Base-by-base conservation (phyloP, 2,329 filamentous ascomycete genomes). In the Magnaporthales sp. region DNA sequence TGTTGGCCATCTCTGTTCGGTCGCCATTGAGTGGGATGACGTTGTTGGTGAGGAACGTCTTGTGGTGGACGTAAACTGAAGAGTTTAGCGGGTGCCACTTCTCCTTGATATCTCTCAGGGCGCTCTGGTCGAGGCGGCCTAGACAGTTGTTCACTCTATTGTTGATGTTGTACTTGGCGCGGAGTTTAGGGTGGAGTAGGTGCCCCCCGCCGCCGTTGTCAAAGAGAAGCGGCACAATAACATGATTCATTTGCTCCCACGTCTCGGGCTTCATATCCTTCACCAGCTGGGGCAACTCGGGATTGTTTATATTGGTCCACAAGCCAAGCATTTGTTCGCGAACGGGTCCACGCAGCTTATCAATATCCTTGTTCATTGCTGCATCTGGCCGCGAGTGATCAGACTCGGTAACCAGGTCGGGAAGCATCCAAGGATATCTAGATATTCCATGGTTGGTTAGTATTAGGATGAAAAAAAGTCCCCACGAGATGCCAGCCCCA, bases 1-100 rank as follows among this genome's bases (percentile, higher is more conserved):
- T 73, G 68, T 78, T 73, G 4, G 74, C 75, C 76, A 78, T 78
- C 67, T 78, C 76, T 26, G 71, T 72, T 8, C 74, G 72, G 69
- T 78, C 77, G 19, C 76, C 76, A 3, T 74, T 66, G 27, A 71
- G 73, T 0, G 71, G 66, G 13, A 77, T 71, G 26, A 77, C 66
- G 31, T 71, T 67, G 70, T 75, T 74, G 56, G 68, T 46, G 11
- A 77, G 67, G 1, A 68, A 29, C 0, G 62, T 68, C 67, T 72
- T 72, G 64, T 63, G 70, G 69, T 70, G 74, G 13, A 74, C 66
- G 65, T 76, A 76, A 30, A 72, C 64, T 29, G 71, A 68, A 5
- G 71, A 31, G 64, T 76, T 74, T 24, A 73, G 62, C 4, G 73
- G 68, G 63, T 76, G 75, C 75, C 75, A 77, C 24, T 67, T 68